Conservation (phyloP, 2,329 filamentous ascomycete genomes). For the Hortaea sp. region DNA sequence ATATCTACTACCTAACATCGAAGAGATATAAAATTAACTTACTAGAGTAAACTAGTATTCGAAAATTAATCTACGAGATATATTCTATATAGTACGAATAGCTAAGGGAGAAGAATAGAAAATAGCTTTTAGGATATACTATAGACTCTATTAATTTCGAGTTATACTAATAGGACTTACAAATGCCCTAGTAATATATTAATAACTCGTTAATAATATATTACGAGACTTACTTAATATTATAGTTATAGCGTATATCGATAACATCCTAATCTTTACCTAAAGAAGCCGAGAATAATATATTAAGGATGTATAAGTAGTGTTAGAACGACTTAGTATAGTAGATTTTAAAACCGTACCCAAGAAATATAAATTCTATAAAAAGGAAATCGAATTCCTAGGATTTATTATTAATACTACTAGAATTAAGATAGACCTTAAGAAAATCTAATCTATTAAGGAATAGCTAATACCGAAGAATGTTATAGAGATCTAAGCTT, state of each 20-base stretch:
- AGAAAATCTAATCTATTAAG: too few species aligned
- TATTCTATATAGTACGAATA: conserved; percentile 19
- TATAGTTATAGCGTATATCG: conserved; percentile 14
- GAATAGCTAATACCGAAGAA: too few species aligned
- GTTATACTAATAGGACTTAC: conserved; percentile 19
- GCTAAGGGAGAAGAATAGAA: conserved; percentile 17
- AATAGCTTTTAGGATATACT: conserved; percentile 12
- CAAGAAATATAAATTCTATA: too few species aligned
- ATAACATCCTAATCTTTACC: conserved; percentile 22
- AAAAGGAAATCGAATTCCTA: too few species aligned
- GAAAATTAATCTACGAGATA: conserved; percentile 14
- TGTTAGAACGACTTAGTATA: conserved; percentile 15
- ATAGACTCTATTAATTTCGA: conserved; percentile 15
- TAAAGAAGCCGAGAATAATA: conserved; percentile 15
- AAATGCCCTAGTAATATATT: conserved; percentile 12
- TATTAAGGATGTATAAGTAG: conserved; percentile 13
- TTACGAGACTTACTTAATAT: conserved; percentile 17
- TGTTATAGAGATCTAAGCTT: too few species aligned
- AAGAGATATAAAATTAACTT: conserved; percentile 13
- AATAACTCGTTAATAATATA: conserved; percentile 20
- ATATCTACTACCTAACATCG: conserved; percentile 17
- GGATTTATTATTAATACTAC: neutral
- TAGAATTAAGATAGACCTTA: conserved; percentile 20
- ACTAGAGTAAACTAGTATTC: conserved; percentile 11
- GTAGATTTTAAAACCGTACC: conserved; percentile 5